Percentiles rank a stretch among this genome's conserved stretches.
phyloP scores from a whole-genome alignment of 352 stramenopile genomes.

The Pelagophyceae sp. region DNA sequence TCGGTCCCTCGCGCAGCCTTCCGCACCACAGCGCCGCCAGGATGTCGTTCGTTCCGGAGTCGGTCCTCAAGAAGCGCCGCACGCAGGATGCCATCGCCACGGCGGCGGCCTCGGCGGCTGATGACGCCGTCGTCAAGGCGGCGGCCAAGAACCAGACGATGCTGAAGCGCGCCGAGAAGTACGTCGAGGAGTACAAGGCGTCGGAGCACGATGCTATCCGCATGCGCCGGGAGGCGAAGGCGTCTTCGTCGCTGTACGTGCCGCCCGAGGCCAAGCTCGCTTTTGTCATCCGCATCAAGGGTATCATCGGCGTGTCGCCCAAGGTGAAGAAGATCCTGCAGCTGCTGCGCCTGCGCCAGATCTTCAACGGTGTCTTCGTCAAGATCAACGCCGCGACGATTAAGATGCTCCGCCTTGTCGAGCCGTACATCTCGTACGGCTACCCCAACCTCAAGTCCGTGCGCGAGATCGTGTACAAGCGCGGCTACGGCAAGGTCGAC shows the following conservation, averaged over 20 bases:
- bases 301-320: conserved; percentile 86
- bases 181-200: conserved; percentile 93
- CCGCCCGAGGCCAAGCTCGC: conserved; percentile 92
- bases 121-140: conserved; percentile 48
- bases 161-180: conserved; percentile 93
- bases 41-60: conserved; percentile 62
- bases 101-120: conserved; percentile 43
- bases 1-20: too few relatives aligned
- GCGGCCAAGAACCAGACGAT: conserved; percentile 52
- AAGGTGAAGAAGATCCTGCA: conserved; percentile 94
- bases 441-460: conserved; percentile 95
- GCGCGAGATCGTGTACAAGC: conserved; percentile 97
- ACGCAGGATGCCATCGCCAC: conserved; percentile 58
- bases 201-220: conserved; percentile 81
- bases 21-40: background rate
- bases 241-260: conserved; percentile 89
- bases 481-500: conserved; percentile 96
- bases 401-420: conserved; percentile 97
- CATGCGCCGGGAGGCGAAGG: conserved; percentile 89
- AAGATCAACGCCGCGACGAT: conserved; percentile 98
- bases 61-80: conserved; percentile 67
- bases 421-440: conserved; percentile 96
- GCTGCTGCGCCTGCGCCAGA: conserved; percentile 96
- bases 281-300: conserved; percentile 95
- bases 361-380: conserved; percentile 99